Conservation (phyloP, 1,284 basidiomycete genomes). For the Malassezia furfur region DNA sequence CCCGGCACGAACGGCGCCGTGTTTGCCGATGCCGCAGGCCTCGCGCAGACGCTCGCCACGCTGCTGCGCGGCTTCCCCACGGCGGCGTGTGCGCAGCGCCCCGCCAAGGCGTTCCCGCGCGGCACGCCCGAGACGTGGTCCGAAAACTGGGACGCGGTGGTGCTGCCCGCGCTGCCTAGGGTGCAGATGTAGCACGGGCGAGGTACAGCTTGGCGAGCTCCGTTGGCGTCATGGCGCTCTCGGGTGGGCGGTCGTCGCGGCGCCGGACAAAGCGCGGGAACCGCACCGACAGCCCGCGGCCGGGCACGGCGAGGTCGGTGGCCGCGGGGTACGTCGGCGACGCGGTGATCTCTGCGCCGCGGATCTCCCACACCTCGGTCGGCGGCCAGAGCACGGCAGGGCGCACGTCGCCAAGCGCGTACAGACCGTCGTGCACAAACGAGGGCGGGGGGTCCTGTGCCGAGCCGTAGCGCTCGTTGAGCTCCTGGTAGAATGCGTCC, state of each 20-base stretch:
- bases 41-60: constrained; percentile 59
- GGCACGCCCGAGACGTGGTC: constrained; percentile 6
- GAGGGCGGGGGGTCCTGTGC: neutral
- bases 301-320: constrained; percentile 56
- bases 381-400: constrained; percentile 69
- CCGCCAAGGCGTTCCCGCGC: neutral
- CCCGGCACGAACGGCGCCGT: constrained; percentile 71
- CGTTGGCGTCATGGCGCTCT: constrained; percentile 29
- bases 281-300: constrained; percentile 55
- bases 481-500: constrained; percentile 65
- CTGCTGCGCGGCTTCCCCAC: neutral
- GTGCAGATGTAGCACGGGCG: constrained; percentile 17
- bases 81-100: neutral
- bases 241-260: constrained; percentile 32
- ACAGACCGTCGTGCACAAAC: neutral
- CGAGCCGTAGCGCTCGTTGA: constrained; percentile 21
- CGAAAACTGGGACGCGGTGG: constrained; percentile 5
- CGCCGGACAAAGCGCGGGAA: constrained; percentile 49
- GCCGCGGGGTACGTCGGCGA: constrained; percentile 81
- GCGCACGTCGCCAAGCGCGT: constrained; percentile 55
- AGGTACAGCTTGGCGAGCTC: constrained; percentile 34
- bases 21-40: constrained; percentile 62
- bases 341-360: constrained; percentile 70
- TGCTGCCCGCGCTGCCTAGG: constrained; percentile 1
- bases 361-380: constrained; percentile 62